Base-by-base conservation (phyloP, 1,139 yeast species). In the Diutina catenulata region DNA sequence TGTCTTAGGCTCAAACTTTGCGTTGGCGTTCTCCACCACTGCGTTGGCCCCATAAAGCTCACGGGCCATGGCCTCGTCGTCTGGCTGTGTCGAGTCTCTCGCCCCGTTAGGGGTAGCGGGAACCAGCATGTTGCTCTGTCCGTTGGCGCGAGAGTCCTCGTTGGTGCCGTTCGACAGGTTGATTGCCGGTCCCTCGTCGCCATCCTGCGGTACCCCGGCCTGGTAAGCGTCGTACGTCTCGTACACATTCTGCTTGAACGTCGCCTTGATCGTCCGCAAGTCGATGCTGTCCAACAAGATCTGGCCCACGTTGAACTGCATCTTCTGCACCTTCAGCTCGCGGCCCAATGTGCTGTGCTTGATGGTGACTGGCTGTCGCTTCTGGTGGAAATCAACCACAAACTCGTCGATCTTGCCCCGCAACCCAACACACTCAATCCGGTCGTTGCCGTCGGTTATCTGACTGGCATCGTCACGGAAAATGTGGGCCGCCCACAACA, bases 281-380 rank as follows among this genome's bases (percentile, higher is more conserved):
- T 68, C 74, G 28, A 68, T 65, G 4, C 60, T 62, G 3, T 57
- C 47, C 26, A 67, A 50, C 36, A 59, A 62, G 5, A 65, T 62
- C 42, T 67, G 70, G 2, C 70, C 73, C 18, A 64, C 43, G 46
- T 66, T 60, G 48, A 68, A 64, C 39, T 55, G 57, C 74, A 68
- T 68, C 45, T 65, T 67, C 57, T 57, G 55, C 4, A 60, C 53
- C 37, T 56, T 55, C 38, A 55, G 53, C 35, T 55, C 55, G 23
- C 53, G 48, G 0, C 61, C 49, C 18, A 57, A 44, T 7, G 35
- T 31, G 16, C 24, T 25, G 13, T 31, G 25, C 1, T 21, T 21
- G 10, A 31, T 31, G 9, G 21, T 18, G n/a, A 19, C 24, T 3
- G 35, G 35, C 4, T 11, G 10, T 10, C 35, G 22, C 18, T 31